A percentile compares a stretch with the other conserved stretches of the same genome.
Conservation (phyloP, 495 filamentous ascomycete species). For the Penicillium bovifimosum region DNA sequence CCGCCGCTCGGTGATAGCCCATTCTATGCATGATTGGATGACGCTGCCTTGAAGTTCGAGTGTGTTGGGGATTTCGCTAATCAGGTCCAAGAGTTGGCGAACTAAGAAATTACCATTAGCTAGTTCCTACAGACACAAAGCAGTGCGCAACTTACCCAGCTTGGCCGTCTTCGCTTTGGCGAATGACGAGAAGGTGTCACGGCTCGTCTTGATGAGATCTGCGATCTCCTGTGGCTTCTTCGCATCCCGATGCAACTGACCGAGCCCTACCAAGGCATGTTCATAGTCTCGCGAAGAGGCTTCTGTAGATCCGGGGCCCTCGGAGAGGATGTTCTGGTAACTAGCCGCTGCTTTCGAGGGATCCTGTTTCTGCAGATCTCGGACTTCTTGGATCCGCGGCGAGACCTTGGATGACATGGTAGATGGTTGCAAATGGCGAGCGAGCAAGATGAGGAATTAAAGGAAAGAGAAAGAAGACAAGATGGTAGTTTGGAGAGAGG, state of each 20-base stretch:
- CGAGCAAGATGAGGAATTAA: conserved; percentile 1
- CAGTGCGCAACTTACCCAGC: conserved; percentile 60
- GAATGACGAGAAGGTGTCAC: conserved; percentile 87
- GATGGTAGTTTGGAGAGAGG: conserved; percentile 16
- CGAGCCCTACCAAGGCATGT: conserved; percentile 61
- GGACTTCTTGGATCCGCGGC: conserved; percentile 73
- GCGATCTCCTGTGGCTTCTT: conserved; percentile 85
- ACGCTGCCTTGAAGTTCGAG: conserved; percentile 87
- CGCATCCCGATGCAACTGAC: conserved; percentile 86
- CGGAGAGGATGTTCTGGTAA: conserved; percentile 84
- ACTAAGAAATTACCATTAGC: conserved; percentile 47
- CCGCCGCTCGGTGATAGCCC: conserved; percentile 87
- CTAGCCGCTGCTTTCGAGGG: conserved; percentile 72
- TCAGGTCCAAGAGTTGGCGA: conserved; percentile 93
- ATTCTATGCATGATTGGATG: conserved; percentile 98
- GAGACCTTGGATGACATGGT: conserved; percentile 49
- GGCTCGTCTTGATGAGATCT: conserved; percentile 82
- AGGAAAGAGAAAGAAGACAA: neutral
- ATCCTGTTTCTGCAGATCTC: conserved; percentile 72
- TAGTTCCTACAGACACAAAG: neutral
- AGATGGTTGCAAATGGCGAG: neutral
- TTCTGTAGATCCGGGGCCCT: conserved; percentile 76
- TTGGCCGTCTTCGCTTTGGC: conserved; percentile 99
- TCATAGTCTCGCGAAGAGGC: conserved; percentile 85
- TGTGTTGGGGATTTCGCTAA: conserved; percentile 87